Evolutionary conservation across 495 filamentous ascomycete genomes (phyloP), one percentile per base, ranked within the genome.

Genomic region (Xylaria venustula): DNA sequence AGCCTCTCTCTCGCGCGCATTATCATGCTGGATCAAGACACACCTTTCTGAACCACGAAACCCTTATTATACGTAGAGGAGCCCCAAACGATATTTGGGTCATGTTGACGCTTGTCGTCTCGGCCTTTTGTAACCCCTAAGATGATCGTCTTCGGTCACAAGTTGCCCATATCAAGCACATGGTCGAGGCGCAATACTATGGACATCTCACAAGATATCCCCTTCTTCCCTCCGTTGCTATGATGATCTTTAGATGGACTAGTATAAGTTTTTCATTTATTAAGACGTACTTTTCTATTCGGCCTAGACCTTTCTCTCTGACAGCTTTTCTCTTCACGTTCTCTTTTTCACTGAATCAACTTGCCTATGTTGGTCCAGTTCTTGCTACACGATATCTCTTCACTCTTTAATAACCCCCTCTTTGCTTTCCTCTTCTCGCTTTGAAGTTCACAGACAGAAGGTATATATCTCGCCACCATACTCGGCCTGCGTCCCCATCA

Each of bases 151-250:
- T 20, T 23, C 26, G 58, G 58, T 61, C 58, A 61, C 58, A 54
- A 4, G 58, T 54, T 17, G 50, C 23, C 11, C 14, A 15, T 41
- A 20, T 9, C 12, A 42, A 61, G 58, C 58, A 61, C 58, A 61
- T 54, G 58, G 58, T 8, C 49, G 49, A 7, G 44, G 40, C 41
- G 44, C 49, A 41, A 51, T 17, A 20, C 32, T 47, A 23, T 77
- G 77, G 54, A 87, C 72, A 9, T 69, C 71, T 14, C 79, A 79
- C 1, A 85, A 84, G 19, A 73, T 48, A 41, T 54, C 30, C 30
- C 17, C 9, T 45, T 19, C 7, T n/a, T 54, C 14, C 22, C 42
- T 41, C 22, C 36, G 12, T 46, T 14, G 28, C 32, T 8, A 17
- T 7, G 20, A 30, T n/a, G 22, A 19, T 48, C 32, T 23, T 8